Conservation (phyloP, 257 asterid genomes). For the Scutellaria baicalensis region DNA sequence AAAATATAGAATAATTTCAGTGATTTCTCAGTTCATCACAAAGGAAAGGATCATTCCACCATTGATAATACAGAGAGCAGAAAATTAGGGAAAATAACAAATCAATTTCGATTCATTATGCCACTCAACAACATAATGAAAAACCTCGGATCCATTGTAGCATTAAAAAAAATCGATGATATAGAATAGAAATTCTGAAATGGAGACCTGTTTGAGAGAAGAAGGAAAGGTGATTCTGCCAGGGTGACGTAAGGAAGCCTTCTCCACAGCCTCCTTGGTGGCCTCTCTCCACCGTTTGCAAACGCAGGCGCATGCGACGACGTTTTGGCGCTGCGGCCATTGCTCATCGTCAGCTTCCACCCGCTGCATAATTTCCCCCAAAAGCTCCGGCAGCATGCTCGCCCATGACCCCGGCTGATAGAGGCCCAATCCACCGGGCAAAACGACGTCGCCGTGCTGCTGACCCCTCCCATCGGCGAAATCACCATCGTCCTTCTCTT, state of each 20-base stretch:
- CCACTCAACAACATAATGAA: background rate
- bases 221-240: conserved; percentile 85
- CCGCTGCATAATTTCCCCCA: conserved; percentile 62
- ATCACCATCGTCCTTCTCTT: conserved; percentile 7
- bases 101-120: background rate
- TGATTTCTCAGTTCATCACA: background rate
- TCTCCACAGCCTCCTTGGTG: conserved; percentile 53
- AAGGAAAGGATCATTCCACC: too few relatives aligned
- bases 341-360: conserved; percentile 63
- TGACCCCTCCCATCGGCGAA: background rate
- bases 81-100: background rate
- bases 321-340: conserved; percentile 74
- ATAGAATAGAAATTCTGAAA: background rate
- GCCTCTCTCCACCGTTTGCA: conserved; percentile 87
- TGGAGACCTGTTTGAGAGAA: conserved; percentile 69
- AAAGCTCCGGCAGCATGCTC: conserved; percentile 68
- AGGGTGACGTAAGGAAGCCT: conserved; percentile 33
- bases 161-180: background rate
- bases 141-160: background rate
- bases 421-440: too few relatives aligned
- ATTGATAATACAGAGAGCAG: too few relatives aligned
- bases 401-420: conserved; percentile 45
- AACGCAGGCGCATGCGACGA: conserved; percentile 81
- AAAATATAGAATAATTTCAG: background rate
- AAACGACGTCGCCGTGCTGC: conserved; percentile 16